Base-by-base conservation (phyloP, 2,329 filamentous ascomycete genomes). In the Claviceps africana region DNA sequence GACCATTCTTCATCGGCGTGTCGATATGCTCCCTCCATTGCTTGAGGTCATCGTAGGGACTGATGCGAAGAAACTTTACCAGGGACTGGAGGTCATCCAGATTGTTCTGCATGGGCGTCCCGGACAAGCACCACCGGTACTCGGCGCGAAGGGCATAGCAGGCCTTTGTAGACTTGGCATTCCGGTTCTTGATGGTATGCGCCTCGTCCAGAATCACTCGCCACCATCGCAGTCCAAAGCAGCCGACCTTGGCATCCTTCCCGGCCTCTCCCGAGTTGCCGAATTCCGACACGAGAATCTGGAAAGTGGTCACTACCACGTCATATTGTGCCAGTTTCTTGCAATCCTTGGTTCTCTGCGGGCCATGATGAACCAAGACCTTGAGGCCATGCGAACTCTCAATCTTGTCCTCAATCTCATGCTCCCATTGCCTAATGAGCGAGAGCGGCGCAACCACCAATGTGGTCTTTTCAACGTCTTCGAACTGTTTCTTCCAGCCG, bases 71-170 rank as follows among this genome's bases (percentile, higher is more conserved):
- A 66, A 98, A 98, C 56, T 84, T 87, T 65, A 98, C 88, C 51
- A 98, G 72, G 58, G 88, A 95, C 64, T 98, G 93, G 50, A 98
- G 72, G 67, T 98, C 93, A 58, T 98, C 93, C 6, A 98, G 78
- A 61, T 95, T 97, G 69, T 98, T 98, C 65, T 98, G 93, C 84
- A 98, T 89, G 0, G 93, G 93, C 1, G 93, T 98, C 51, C 93
- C 93, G 0, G 90, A 95, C 56, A 98, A 71, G 63, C 93, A 97
- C 93, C 93, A 98, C 55, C 93, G 79, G 62, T 95, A 97, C 65
- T 93, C 85, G 21, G 88, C 83, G 31, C 84, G 76, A 33, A 98
- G 70, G 1, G 87, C 87, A 64, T 84, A 98, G 58, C 87, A 93
- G 1, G 93, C 90, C 65, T 95, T 89, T 1, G 91, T 95, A 42